Base-by-base conservation (phyloP, 306 rosid genomes). In the Notholithocarpus densiflorus region DNA sequence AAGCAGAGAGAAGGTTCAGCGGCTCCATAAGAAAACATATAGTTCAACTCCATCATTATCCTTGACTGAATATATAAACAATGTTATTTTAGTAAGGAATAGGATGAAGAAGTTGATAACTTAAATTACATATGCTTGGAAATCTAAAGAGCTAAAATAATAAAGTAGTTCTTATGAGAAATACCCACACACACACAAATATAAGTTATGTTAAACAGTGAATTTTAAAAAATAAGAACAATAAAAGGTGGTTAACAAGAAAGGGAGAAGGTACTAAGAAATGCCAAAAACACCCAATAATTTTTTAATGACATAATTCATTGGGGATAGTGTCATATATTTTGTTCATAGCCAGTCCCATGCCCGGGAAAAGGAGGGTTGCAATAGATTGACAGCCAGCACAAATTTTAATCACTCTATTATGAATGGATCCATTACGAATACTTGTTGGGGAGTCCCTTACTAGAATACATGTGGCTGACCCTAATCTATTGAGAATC, bases 11-110 rank as follows among this genome's bases (percentile, higher is more conserved):
- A 93, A 54, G 93, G 86, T 75, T 85, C 89, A 68, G 97, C 95
- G 74, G 98, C 98, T 74, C 98, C 98, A 81, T 93, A 93, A 73
- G 98, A 90, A 32, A 95, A 82, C 98, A 95, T 95, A 82, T 92
- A 92, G 89, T 95, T 90, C 86, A 95, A 52, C 70, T 95, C 98
- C 89, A 91, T 68, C 97, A 90, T 85, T 75, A 91, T 18, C 88
- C 91, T 92, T 74, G 34, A 18, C 98, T 95, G 92, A 87, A 82
- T 62, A 77, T 27, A 61, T 12, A 87, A 78, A 56, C 24, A 75
- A 79, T 56, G 79, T 80, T 40, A 12, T 62, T 76, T 13, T 17
- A 73, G 43, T 60, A 20, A 48, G 61, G 72, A 5, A 51, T 45
- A 60, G 65, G 68, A 72, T 56, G 80, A 66, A 56, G 32, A 64